These are phyloP conservation scores for Ceratocystis alfenasii DNA, from an alignment of 2,329 filamentous ascomycete genomes.

Conservation along the genomic window DNA sequence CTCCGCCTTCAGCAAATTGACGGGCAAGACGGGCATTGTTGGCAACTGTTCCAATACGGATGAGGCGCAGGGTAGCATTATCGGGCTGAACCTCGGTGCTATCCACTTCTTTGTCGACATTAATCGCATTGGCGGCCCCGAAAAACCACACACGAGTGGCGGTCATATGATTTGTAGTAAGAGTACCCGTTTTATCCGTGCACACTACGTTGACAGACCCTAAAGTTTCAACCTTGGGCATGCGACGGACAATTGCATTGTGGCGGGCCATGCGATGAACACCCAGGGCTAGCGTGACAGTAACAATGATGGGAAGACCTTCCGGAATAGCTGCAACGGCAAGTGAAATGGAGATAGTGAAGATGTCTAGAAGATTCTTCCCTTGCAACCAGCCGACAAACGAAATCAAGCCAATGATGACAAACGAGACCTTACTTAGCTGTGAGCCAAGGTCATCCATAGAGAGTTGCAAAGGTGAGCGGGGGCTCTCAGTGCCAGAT, in stretches of 20 bases:
- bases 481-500: slow-evolving; percentile 86
- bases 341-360: slow-evolving; percentile 92
- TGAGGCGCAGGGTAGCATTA: slow-evolving; percentile 62
- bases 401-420: slow-evolving; percentile 85
- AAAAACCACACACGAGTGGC: slow-evolving; percentile 95
- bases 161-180: slow-evolving; percentile 98
- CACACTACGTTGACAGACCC: slow-evolving; percentile 99
- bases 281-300: slow-evolving; percentile 85
- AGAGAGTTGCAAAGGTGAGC: slow-evolving; percentile 83
- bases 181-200: slow-evolving; percentile 92
- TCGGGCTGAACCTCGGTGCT: slow-evolving; percentile 49
- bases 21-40: slow-evolving; percentile 81
- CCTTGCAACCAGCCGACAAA: slow-evolving; percentile 82
- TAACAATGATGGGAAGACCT: slow-evolving; percentile 94
- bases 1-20: slow-evolving; percentile 55
- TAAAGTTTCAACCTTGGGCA: slow-evolving; percentile 93
- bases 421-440: slow-evolving; percentile 91
- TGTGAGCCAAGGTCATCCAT: slow-evolving; percentile 98
- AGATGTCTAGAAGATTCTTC: slow-evolving; percentile 82
- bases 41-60: slow-evolving; percentile 90
- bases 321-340: slow-evolving; percentile 94
- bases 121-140: slow-evolving; percentile 45
- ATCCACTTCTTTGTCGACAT: slow-evolving; percentile 45
- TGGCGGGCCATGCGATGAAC: slow-evolving; percentile 93
- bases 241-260: slow-evolving; percentile 85